Conservation (phyloP, 257 asterid genomes). For the Coffea eugenioides region DNA sequence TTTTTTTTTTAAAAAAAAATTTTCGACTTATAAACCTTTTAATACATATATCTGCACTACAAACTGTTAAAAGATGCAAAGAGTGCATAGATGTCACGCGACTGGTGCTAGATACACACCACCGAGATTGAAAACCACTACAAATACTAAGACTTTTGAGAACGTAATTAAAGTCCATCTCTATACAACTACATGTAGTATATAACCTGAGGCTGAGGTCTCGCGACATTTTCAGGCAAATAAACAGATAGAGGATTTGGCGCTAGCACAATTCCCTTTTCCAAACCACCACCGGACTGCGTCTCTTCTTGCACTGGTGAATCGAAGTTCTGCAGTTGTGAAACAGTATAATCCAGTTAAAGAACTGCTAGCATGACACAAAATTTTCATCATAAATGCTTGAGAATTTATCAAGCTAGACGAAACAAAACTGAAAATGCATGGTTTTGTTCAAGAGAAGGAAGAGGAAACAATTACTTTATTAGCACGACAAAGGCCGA, state of each 20-base stretch:
- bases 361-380: background rate
- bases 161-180: background rate
- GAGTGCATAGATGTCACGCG: background rate
- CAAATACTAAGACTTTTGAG: too few species aligned
- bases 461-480: background rate
- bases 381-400: background rate
- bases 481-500: background rate
- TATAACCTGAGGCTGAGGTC: background rate
- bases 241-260: background rate
- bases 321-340: background rate
- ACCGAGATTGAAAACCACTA: background rate
- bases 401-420: background rate
- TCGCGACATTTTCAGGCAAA: background rate
- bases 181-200: background rate
- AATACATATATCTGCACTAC: too few species aligned
- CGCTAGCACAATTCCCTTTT: background rate
- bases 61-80: too few species aligned
- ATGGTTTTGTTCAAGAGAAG: background rate
- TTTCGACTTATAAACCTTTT: too few species aligned
- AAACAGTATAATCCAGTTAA: background rate
- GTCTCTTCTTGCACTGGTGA: background rate
- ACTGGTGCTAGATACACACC: background rate
- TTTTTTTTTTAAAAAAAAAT: background rate
- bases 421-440: background rate
- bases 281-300: background rate